Evolutionary conservation across 1,284 basidiomycete genomes (phyloP).

Genomic region (Coriolopsis trogii): DNA sequence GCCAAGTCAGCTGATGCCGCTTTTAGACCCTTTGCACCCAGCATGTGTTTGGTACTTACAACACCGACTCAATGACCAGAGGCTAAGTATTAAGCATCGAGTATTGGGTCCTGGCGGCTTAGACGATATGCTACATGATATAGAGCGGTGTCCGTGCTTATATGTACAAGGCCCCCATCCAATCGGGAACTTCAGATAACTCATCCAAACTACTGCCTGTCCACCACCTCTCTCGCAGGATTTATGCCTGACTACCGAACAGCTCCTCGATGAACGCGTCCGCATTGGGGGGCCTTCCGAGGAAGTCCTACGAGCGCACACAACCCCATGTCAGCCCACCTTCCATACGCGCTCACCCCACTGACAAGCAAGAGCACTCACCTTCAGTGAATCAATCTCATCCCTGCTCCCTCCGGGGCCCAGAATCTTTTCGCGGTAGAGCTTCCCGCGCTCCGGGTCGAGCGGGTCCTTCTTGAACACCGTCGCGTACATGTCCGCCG

Average conservation of each 20-base stretch:
- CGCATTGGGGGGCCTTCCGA: conserved; percentile 76
- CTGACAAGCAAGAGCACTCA: too few species aligned
- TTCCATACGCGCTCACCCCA: neutral
- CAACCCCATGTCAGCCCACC: neutral
- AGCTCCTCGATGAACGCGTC: conserved; percentile 76
- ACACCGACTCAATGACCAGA: too few species aligned
- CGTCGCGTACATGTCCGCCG: conserved; percentile 79
- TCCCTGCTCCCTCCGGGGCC: conserved; percentile 59
- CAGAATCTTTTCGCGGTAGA: conserved; percentile 58
- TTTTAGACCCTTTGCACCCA: neutral
- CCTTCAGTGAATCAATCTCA: conserved; percentile 60
- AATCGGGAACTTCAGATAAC: neutral
- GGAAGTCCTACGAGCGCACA: conserved; percentile 53
- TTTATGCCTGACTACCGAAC: conserved; percentile 42
- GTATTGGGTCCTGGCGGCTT: neutral
- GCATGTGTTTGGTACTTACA: too few species aligned
- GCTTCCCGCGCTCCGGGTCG: conserved; percentile 56
- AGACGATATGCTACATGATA: neutral
- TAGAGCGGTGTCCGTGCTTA: neutral
- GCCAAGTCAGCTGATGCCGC: neutral
- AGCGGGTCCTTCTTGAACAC: conserved; percentile 81
- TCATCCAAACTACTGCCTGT: too few species aligned
- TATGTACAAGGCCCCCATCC: neutral
- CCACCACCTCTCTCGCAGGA: too few species aligned
- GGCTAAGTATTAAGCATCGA: too few species aligned